Evolutionary conservation across 164 flowering plant genomes (phyloP), one percentile per base, ranked within the genome.

Genomic region (Tetrastigma voinierianum): DNA sequence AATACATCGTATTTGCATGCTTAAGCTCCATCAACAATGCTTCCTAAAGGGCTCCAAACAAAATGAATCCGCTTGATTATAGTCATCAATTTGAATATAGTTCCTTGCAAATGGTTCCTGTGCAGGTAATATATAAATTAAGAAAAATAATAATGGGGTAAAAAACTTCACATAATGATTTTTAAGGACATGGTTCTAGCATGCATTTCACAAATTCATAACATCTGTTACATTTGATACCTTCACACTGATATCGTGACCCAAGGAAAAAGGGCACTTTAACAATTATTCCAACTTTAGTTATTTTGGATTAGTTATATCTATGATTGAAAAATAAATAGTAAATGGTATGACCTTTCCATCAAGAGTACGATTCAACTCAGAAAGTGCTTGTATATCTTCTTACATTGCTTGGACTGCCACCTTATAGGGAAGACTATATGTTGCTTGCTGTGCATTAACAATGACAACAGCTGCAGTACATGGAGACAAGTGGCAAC

Each of bases 11-110:
- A 68, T 82, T 80, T 76, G 77, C 55, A 32, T 52, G 60, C 68
- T 52, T 80, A 62, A 80, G 67, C 65, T 80, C 82, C 47, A 67
- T 69, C 60, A 78, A 63, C 60, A 78, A 64, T 24, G 74, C 78
- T 69, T 76, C 86, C 83, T 82, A 64, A 15, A 69, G 58, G 17
- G n/a, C n/a, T 32, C 16, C 5, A 54, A 49, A 51, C 18, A 21
- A 20, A 20, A 57, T 57, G 19, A 23, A 12, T 57, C 13, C 23
- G 60, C 40, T n/a, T n/a, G 6, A 7, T 32, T 25, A 32, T 32
- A 32, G 40, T 32, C 40, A 32, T 32, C 40, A 3, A 32, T 32
- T 32, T 32, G 3, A 32, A 32, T 32, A 32, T 32, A 32, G 40
- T 32, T 32, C 40, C 40, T 32, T 32, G 40, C 0, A 32, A 32